Conservation (phyloP, 2,329 filamentous ascomycete species). For the Ophiostoma ips region DNA sequence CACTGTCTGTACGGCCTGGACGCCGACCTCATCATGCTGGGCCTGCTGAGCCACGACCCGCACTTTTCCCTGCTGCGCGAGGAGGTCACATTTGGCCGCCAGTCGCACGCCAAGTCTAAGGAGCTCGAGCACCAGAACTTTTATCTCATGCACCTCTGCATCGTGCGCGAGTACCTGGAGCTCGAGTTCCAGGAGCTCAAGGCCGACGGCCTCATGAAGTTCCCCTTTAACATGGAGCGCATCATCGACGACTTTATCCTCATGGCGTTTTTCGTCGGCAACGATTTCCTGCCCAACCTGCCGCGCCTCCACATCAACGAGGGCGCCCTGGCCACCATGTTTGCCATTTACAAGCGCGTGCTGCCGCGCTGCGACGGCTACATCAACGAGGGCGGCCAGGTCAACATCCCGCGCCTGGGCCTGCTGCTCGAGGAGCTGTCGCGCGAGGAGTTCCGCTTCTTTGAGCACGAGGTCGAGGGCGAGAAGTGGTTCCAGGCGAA, state of each 20-base stretch:
- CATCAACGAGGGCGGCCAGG: conserved; percentile 88
- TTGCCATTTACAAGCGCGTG: conserved; percentile 85
- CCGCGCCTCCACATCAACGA: conserved; percentile 97
- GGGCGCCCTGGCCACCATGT: conserved; percentile 92
- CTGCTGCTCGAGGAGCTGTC: conserved; percentile 71
- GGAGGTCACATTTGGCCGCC: conserved; percentile 91
- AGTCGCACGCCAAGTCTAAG: conserved; percentile 78
- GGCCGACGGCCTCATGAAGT: conserved; percentile 53
- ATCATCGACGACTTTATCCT: conserved; percentile 99
- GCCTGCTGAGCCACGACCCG: conserved; percentile 89
- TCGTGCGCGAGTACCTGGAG: conserved; percentile 93
- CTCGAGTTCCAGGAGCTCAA: conserved; percentile 92
- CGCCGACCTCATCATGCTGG: conserved; percentile 97
- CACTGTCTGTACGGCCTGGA: conserved; percentile 96
- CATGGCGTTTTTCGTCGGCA: conserved; percentile 98
- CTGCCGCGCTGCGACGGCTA: conserved; percentile 82
- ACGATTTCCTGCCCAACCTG: conserved; percentile 95
- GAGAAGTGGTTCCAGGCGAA: conserved; percentile 88
- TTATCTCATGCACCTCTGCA: conserved; percentile 91
- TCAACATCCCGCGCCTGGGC: conserved; percentile 70
- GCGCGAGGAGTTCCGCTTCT: conserved; percentile 82
- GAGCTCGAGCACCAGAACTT: conserved; percentile 98
- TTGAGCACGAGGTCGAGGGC: conserved; percentile 79
- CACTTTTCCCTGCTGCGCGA: conserved; percentile 96
- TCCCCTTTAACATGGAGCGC: conserved; percentile 84